phyloP scores from a whole-genome alignment of 768 basidiomycete species.

The Boletus pseudo-olivaceus region DNA sequence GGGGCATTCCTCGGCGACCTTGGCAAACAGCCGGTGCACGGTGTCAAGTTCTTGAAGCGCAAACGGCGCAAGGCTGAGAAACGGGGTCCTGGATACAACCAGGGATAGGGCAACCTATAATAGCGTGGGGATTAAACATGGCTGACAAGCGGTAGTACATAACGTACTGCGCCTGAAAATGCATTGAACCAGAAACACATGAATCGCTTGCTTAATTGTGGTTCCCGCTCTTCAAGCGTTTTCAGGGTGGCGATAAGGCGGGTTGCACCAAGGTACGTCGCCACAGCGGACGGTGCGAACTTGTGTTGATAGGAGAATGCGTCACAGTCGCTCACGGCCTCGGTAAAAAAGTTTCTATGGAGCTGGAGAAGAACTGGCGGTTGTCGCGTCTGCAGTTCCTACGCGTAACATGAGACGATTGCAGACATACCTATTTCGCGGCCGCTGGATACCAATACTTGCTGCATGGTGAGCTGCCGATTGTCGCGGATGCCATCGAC shows the following conservation, averaged over 20 bases:
- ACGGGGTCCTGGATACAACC: conserved; percentile 60
- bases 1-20: conserved; percentile 56
- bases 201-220: conserved; percentile 60
- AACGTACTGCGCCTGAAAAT: conserved; percentile 66
- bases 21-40: conserved; percentile 53
- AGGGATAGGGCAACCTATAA: conserved; percentile 62
- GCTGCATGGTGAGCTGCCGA: conserved; percentile 61
- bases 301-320: conserved; percentile 57
- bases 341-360: conserved; percentile 65
- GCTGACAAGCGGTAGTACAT: not conserved
- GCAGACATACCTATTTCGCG: conserved; percentile 54
- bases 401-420: conserved; percentile 13
- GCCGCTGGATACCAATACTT: conserved; percentile 55
- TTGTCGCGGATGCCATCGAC: conserved; percentile 36
- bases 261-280: conserved; percentile 59
- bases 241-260: conserved; percentile 57
- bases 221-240: conserved; percentile 53
- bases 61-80: conserved; percentile 51
- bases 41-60: conserved; percentile 61
- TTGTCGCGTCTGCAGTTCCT: not conserved
- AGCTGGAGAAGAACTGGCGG: conserved; percentile 59
- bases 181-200: conserved; percentile 74
- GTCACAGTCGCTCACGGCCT: conserved; percentile 53
- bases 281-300: conserved; percentile 67
- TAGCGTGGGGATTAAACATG: conserved; percentile 1